Conservation (phyloP, 371 early-diverging fungal genomes). For the Quaeritorhiza haematococci region DNA sequence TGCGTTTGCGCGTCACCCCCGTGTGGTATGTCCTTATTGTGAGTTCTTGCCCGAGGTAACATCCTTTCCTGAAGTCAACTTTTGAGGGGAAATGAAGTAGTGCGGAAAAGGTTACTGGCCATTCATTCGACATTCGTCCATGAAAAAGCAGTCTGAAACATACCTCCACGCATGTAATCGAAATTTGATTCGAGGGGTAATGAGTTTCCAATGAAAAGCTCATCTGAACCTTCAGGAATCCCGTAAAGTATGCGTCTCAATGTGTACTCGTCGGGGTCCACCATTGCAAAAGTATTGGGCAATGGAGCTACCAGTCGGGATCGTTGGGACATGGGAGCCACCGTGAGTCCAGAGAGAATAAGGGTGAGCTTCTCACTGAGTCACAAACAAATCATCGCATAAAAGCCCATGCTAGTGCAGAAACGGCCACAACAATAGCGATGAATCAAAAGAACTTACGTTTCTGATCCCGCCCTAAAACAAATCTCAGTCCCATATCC, state of each 20-base stretch:
- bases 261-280: constrained; percentile 57
- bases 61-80: constrained; percentile 95
- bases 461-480: too few relatives aligned
- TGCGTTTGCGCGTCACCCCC: constrained; percentile 88
- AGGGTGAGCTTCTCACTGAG: neutral
- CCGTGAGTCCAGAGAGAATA: neutral
- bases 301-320: constrained; percentile 14
- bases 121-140: neutral
- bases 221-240: constrained; percentile 83
- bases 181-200: constrained; percentile 89
- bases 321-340: too few relatives aligned
- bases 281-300: constrained; percentile 40
- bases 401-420: neutral
- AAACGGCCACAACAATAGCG: too few relatives aligned
- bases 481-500: constrained; percentile 36
- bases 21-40: constrained; percentile 93
- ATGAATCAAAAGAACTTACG: too few relatives aligned
- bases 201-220: constrained; percentile 61
- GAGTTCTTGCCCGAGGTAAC: constrained; percentile 96
- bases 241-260: constrained; percentile 77
- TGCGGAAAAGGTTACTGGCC: neutral
- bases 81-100: neutral
- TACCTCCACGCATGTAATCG: constrained; percentile 86
- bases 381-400: neutral
- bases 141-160: neutral